Conservation (phyloP, 768 basidiomycete species). For the Lactifluus pinguis region DNA sequence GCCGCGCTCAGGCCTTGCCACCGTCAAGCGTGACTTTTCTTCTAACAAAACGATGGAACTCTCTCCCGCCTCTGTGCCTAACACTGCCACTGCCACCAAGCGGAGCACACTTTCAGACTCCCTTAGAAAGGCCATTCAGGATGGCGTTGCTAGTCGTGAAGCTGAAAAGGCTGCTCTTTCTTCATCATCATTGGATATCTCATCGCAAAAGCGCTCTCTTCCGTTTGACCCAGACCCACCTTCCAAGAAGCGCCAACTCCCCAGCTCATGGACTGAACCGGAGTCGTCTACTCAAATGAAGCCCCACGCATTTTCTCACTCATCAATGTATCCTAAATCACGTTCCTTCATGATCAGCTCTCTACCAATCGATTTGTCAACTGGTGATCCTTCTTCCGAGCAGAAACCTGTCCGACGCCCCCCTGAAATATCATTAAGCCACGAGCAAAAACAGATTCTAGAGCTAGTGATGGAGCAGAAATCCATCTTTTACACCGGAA, state of each 20-base stretch:
- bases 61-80: slow-evolving; percentile 31
- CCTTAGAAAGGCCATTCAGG: slow-evolving; percentile 16
- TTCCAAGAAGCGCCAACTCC: slow-evolving; percentile 13
- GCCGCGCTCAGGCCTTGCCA: slow-evolving; percentile 48
- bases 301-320: background rate
- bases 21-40: slow-evolving; percentile 58
- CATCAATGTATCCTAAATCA: background rate
- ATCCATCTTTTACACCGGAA: slow-evolving; percentile 93
- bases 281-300: background rate
- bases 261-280: slow-evolving; percentile 14
- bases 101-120: slow-evolving; percentile 19
- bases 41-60: slow-evolving; percentile 21
- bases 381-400: slow-evolving; percentile 14
- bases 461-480: slow-evolving; percentile 61
- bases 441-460: slow-evolving; percentile 81
- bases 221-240: slow-evolving; percentile 3
- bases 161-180: background rate
- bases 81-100: slow-evolving; percentile 36
- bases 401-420: slow-evolving; percentile 21
- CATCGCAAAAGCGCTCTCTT: slow-evolving; percentile 21
- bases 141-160: slow-evolving; percentile 16
- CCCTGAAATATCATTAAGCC: slow-evolving; percentile 56
- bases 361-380: slow-evolving; percentile 5
- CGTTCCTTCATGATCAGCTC: background rate
- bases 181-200: slow-evolving; percentile 10